These are phyloP conservation scores for Solanum commersonii DNA, from an alignment of 257 asterid genomes.

Conservation along the genomic window DNA sequence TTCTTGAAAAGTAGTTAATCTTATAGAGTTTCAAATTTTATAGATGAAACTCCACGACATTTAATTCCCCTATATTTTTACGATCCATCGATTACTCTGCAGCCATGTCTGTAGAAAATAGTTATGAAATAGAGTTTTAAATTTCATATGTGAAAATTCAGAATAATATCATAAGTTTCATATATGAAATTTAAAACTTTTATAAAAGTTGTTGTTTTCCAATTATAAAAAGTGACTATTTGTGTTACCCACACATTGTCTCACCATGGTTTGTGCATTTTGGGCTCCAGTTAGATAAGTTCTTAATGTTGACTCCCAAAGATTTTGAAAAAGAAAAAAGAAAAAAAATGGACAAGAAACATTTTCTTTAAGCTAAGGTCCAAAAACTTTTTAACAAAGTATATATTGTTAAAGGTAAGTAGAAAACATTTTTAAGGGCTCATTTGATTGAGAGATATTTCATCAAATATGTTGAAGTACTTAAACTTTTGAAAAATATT, in stretches of 20 bases:
- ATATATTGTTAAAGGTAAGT: background rate
- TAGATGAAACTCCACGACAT: background rate
- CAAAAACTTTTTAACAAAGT: background rate
- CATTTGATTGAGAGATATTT: background rate
- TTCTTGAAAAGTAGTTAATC: no score
- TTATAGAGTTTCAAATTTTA: background rate
- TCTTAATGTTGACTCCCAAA: background rate
- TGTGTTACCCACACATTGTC: background rate
- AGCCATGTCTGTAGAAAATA: background rate
- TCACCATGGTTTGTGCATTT: background rate
- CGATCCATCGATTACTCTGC: background rate
- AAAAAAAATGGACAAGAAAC: background rate
- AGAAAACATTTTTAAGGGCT: background rate
- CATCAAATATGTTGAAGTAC: background rate
- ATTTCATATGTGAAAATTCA: background rate
- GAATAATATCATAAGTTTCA: background rate
- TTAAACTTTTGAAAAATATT: background rate
- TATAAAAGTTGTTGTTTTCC: background rate
- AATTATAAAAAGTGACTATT: background rate
- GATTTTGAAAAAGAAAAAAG: background rate
- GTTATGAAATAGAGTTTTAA: background rate
- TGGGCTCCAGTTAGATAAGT: background rate
- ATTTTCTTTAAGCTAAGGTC: background rate
- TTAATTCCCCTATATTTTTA: background rate
- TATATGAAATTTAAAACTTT: background rate